phyloP scores from a whole-genome alignment of 2,329 filamentous ascomycete genomes.

The Neonectria ditissima region DNA sequence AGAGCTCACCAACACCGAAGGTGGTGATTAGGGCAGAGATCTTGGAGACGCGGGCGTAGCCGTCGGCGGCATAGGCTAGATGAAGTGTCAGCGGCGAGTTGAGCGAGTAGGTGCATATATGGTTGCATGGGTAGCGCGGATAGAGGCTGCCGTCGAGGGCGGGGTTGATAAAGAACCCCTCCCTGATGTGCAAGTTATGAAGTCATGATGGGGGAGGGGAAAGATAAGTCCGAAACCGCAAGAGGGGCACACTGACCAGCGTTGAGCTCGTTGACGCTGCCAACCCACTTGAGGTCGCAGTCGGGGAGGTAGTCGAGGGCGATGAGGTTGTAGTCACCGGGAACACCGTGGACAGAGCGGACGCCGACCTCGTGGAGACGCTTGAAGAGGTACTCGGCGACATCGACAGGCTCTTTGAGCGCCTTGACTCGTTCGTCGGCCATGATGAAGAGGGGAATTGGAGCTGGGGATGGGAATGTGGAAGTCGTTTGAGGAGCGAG shows the following conservation, averaged over 20 bases:
- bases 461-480: background rate
- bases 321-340: slow-evolving; percentile 79
- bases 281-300: slow-evolving; percentile 71
- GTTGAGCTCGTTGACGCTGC: slow-evolving; percentile 79
- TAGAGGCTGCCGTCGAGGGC: slow-evolving; percentile 18
- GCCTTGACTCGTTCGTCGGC: slow-evolving; percentile 35
- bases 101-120: slow-evolving; percentile 16
- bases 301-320: slow-evolving; percentile 74
- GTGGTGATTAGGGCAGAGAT: slow-evolving; percentile 79
- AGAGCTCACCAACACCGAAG: slow-evolving; percentile 81
- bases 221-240: background rate
- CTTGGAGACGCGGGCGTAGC: slow-evolving; percentile 79
- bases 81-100: slow-evolving; percentile 32
- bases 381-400: slow-evolving; percentile 76
- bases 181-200: slow-evolving; percentile 13
- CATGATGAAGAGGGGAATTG: slow-evolving; percentile 8
- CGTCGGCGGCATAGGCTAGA: slow-evolving; percentile 81
- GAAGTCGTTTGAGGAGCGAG: background rate
- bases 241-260: slow-evolving; percentile 62
- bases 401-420: slow-evolving; percentile 65
- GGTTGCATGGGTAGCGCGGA: slow-evolving; percentile 12
- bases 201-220: slow-evolving; percentile 27
- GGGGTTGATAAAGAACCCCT: slow-evolving; percentile 12
- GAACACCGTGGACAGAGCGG: slow-evolving; percentile 74
- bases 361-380: slow-evolving; percentile 74